Evolutionary conservation across 768 basidiomycete genomes (phyloP).

Genomic region (Termitomyces eurrhizus): DNA sequence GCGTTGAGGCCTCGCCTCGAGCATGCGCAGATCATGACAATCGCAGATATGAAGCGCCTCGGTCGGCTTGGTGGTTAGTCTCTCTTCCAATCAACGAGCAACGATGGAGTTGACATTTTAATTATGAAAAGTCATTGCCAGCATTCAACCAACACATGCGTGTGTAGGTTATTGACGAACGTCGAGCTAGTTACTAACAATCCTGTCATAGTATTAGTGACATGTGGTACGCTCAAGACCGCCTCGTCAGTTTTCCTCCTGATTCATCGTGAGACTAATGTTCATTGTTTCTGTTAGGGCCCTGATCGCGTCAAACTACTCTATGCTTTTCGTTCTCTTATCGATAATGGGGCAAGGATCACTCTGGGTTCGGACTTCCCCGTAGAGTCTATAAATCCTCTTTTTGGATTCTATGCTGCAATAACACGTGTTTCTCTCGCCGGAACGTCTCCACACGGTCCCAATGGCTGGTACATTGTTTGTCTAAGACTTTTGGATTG

Average conservation of each 20-base stretch:
- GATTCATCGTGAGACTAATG: background rate
- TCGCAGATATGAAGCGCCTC: slow-evolving; percentile 71
- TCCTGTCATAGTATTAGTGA: slow-evolving; percentile 58
- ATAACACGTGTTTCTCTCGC: slow-evolving; percentile 66
- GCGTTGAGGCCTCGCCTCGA: slow-evolving; percentile 78
- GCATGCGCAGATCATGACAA: slow-evolving; percentile 84
- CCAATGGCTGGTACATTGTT: slow-evolving; percentile 68
- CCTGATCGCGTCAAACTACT: slow-evolving; percentile 79
- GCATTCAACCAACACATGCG: slow-evolving; percentile 88
- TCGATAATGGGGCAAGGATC: slow-evolving; percentile 62
- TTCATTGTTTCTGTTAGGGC: slow-evolving; percentile 43
- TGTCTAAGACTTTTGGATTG: background rate
- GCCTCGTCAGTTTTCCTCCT: slow-evolving; percentile 49
- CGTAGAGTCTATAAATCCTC: slow-evolving; percentile 82
- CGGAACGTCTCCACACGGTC: slow-evolving; percentile 79
- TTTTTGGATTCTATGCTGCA: slow-evolving; percentile 86
- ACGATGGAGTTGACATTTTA: background rate
- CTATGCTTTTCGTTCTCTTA: slow-evolving; percentile 80
- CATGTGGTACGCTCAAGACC: slow-evolving; percentile 87
- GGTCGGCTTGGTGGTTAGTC: slow-evolving; percentile 73
- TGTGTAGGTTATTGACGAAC: slow-evolving; percentile 33
- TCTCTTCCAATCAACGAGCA: background rate
- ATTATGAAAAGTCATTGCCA: slow-evolving; percentile 67
- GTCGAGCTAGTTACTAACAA: slow-evolving; percentile 1
- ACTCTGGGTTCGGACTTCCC: slow-evolving; percentile 89